phyloP scores from a whole-genome alignment of 78 protist genomes.

The slime mould (Dictyostelium discoideum) region DNA sequence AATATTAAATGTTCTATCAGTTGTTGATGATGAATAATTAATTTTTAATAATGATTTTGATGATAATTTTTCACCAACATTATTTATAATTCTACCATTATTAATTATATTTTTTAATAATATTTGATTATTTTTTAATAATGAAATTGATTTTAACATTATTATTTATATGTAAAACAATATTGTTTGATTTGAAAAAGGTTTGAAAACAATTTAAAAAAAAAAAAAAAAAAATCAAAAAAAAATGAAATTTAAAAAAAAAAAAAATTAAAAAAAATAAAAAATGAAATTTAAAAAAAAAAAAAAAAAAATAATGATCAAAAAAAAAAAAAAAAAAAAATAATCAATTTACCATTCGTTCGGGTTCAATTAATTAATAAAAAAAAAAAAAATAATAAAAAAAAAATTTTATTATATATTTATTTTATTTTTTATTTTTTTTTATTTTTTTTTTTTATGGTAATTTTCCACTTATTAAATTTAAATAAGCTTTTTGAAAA shows the following conservation, averaged over 20 bases:
- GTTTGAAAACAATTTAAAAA: not conserved
- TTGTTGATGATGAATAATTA: not conserved
- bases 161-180: not conserved
- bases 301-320: not conserved
- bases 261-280: not conserved
- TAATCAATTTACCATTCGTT: not conserved
- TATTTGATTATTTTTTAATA: not conserved
- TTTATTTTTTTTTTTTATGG: not conserved
- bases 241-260: not conserved
- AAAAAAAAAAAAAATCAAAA: not conserved
- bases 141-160: conserved; percentile 8
- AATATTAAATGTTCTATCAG: conserved; percentile 59
- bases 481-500: not conserved
- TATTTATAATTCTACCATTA: not conserved
- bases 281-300: not conserved
- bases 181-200: not conserved
- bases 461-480: not conserved
- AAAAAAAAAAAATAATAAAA: not conserved
- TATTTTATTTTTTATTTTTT: not conserved
- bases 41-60: not conserved
- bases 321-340: not conserved
- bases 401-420: not conserved
- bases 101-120: not conserved
- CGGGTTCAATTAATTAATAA: not conserved
- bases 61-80: not conserved